A percentile compares a stretch with the other conserved stretches of the same genome.
Conservation (phyloP, 1,284 basidiomycete species). For the Sanghuangporus weigelae region DNA sequence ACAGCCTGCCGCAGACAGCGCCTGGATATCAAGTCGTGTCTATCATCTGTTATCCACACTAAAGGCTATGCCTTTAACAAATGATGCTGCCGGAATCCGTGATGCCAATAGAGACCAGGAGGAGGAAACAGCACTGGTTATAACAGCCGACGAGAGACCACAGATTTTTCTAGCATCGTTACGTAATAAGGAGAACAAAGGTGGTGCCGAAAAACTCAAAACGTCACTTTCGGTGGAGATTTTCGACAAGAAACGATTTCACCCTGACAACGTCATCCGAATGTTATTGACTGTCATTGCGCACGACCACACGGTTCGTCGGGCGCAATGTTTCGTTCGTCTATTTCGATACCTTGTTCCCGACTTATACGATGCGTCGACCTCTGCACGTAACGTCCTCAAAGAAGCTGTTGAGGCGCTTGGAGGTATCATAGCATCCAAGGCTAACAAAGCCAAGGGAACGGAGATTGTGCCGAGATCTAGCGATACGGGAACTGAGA, state of each 20-base stretch:
- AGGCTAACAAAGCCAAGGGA: constrained; percentile 43
- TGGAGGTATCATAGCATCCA: constrained; percentile 46
- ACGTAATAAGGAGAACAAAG: constrained; percentile 33
- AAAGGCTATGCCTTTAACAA: constrained; percentile 34
- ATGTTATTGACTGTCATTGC: constrained; percentile 78
- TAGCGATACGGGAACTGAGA: constrained; percentile 25
- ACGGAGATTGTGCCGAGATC: constrained; percentile 29
- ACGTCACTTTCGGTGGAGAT: constrained; percentile 49
- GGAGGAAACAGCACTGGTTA: constrained; percentile 64
- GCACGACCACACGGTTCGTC: constrained; percentile 60
- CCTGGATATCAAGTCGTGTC: constrained; percentile 47
- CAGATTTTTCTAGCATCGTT: constrained; percentile 58
- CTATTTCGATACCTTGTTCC: constrained; percentile 57
- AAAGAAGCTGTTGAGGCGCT: constrained; percentile 67
- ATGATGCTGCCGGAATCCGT: constrained; percentile 64
- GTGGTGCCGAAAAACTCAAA: constrained; percentile 33
- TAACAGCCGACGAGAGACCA: constrained; percentile 61
- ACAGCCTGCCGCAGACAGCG: constrained; percentile 42
- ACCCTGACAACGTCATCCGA: constrained; percentile 63
- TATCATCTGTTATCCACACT: constrained; percentile 54
- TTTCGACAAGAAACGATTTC: constrained; percentile 54
- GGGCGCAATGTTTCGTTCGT: constrained; percentile 64
- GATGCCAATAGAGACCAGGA: constrained; percentile 65
- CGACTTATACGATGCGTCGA: constrained; percentile 50
- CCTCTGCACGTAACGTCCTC: constrained; percentile 48